Percentiles rank a stretch among this genome's conserved stretches.
Conservation (phyloP, 2,329 filamentous ascomycete genomes). For the Dothiorella sarmentorum region DNA sequence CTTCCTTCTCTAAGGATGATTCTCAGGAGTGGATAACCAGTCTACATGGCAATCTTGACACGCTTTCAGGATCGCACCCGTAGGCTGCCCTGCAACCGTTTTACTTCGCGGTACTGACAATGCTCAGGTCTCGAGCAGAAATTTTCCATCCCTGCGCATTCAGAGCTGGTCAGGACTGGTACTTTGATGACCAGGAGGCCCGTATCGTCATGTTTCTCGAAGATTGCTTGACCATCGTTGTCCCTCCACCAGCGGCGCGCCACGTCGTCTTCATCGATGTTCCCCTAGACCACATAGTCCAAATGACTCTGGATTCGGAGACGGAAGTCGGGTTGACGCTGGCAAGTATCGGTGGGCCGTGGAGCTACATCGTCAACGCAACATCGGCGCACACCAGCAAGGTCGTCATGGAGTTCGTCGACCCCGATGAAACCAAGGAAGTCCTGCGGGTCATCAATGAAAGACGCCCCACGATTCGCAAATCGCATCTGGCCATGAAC, state of each 20-base stretch:
- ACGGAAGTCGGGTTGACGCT: constrained; percentile 19
- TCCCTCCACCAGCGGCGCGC: constrained; percentile 10
- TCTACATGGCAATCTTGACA: constrained; percentile 31
- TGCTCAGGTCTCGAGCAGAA: neutral
- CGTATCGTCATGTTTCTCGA: constrained; percentile 1
- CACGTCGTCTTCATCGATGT: constrained; percentile 29
- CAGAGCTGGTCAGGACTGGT: constrained; percentile 25
- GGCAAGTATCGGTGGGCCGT: constrained; percentile 19
- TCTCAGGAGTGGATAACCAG: constrained; percentile 27
- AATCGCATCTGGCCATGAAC: no score
- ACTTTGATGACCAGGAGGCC: neutral
- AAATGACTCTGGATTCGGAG: neutral
- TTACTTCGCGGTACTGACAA: neutral
- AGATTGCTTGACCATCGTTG: constrained; percentile 25
- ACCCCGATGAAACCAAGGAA: neutral
- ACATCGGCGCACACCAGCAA: constrained; percentile 21
- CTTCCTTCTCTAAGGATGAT: constrained; percentile 26
- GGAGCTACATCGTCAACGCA: constrained; percentile 28
- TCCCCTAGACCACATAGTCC: constrained; percentile 20
- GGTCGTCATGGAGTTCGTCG: constrained; percentile 18
- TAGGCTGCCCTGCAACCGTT: constrained; percentile 1
- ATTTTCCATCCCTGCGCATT: constrained; percentile 20
- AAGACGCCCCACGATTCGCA: no score
- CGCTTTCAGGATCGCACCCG: constrained; percentile 13
- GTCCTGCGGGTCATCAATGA: neutral